phyloP scores from a whole-genome alignment of 2,329 filamentous ascomycete species.

The Diaporthe sp. region DNA sequence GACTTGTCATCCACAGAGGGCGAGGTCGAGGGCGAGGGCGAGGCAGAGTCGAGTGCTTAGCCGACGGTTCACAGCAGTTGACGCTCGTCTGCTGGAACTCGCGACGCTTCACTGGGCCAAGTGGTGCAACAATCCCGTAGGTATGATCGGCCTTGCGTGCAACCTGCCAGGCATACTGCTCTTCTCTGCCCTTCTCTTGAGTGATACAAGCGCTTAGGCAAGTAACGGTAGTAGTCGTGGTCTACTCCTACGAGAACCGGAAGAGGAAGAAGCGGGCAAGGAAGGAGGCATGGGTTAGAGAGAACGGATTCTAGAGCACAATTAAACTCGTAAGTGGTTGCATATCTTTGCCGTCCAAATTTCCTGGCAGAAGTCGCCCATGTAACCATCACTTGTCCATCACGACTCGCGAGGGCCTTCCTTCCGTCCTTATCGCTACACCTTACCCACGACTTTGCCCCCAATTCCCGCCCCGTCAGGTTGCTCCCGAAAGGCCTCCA shows the following conservation, averaged over 20 bases:
- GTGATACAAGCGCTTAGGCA: conserved; percentile 34
- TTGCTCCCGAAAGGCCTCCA: conserved; percentile 24
- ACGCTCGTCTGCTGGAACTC: conserved; percentile 27
- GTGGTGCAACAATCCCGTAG: conserved; percentile 7
- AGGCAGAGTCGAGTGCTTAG: conserved; percentile 1
- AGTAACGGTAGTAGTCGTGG: neutral
- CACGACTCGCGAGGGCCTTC: conserved; percentile 18
- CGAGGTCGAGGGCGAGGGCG: neutral
- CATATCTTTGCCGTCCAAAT: conserved; percentile 30
- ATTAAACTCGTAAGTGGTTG: conserved; percentile 36
- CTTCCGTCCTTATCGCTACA: conserved; percentile 9
- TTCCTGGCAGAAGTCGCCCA: conserved; percentile 21
- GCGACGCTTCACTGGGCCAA: conserved; percentile 14
- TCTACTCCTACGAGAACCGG: neutral
- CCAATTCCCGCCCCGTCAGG: conserved; percentile 8
- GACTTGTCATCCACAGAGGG: neutral
- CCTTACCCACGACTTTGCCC: conserved; percentile 30
- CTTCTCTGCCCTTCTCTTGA: neutral
- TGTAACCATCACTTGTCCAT: conserved; percentile 14
- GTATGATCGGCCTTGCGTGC: conserved; percentile 16
- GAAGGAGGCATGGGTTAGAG: neutral
- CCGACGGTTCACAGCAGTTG: conserved; percentile 19
- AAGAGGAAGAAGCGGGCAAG: neutral
- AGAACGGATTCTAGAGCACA: conserved; percentile 14
- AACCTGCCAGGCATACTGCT: neutral